phyloP scores from a whole-genome alignment of 2,329 filamentous ascomycete genomes.

The Hymenoscyphus albidus region DNA sequence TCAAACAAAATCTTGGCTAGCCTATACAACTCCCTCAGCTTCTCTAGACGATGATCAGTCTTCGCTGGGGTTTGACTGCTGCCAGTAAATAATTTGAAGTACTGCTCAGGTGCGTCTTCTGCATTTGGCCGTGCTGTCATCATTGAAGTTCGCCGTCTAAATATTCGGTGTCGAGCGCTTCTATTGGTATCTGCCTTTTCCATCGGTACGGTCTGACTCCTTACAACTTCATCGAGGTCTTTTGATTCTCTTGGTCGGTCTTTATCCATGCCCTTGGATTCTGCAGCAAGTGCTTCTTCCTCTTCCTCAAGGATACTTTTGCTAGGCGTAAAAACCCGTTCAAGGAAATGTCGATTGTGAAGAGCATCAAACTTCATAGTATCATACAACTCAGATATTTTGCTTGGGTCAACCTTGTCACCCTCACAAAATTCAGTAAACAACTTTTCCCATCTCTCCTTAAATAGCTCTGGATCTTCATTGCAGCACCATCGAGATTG shows the following conservation, averaged over 20 bases:
- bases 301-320: slow-evolving; percentile 73
- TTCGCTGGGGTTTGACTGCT: slow-evolving; percentile 72
- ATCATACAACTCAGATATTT: slow-evolving; percentile 97
- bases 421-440: slow-evolving; percentile 95
- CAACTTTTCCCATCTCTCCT: slow-evolving; percentile 96
- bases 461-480: slow-evolving; percentile 91
- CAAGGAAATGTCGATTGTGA: slow-evolving; percentile 92
- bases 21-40: slow-evolving; percentile 87
- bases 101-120: slow-evolving; percentile 54
- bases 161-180: slow-evolving; percentile 45
- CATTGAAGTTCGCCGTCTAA: slow-evolving; percentile 59
- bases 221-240: slow-evolving; percentile 16
- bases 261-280: slow-evolving; percentile 29
- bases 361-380: slow-evolving; percentile 99
- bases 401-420: slow-evolving; percentile 97
- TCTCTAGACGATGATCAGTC: slow-evolving; percentile 78
- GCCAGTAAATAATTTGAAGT: slow-evolving; percentile 87
- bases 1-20: slow-evolving; percentile 94
- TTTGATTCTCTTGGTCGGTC: slow-evolving; percentile 27
- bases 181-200: slow-evolving; percentile 30
- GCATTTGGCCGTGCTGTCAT: slow-evolving; percentile 49
- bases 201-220: slow-evolving; percentile 22
- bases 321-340: slow-evolving; percentile 94
- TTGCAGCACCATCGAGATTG: slow-evolving; percentile 95
- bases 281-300: slow-evolving; percentile 37